Percentiles rank a stretch among this genome's conserved stretches.
These are phyloP conservation scores for Fraxinus anomala DNA, from an alignment of 257 asterid genomes.

Conservation along the genomic window DNA sequence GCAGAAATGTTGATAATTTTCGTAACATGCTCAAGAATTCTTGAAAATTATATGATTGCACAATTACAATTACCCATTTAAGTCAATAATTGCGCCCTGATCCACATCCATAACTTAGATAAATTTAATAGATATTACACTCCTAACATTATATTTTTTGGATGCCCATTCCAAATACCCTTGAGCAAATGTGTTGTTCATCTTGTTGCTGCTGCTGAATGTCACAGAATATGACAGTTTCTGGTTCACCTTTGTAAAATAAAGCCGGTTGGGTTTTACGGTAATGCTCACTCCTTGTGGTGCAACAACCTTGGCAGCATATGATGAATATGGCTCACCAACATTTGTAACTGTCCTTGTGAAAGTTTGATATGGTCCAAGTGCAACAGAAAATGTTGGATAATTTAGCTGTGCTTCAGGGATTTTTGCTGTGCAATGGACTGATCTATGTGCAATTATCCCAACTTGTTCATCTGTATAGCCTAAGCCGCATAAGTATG, in stretches of 20 bases:
- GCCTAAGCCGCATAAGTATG: constrained; percentile 37
- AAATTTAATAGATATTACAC: constrained; percentile 33
- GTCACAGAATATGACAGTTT: constrained; percentile 33
- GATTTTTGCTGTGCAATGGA: constrained; percentile 26
- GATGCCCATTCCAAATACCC: constrained; percentile 46
- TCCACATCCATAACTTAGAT: constrained; percentile 7
- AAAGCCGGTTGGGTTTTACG: constrained; percentile 32
- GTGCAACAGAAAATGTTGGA: constrained; percentile 37
- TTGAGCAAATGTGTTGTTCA: constrained; percentile 22
- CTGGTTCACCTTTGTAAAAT: constrained; percentile 34
- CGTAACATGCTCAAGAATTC: neutral
- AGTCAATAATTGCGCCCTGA: neutral
- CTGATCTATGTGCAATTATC: constrained; percentile 14
- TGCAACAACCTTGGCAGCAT: constrained; percentile 23
- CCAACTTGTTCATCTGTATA: constrained; percentile 37
- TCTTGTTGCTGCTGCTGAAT: constrained; percentile 11
- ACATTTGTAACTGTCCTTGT: constrained; percentile 46
- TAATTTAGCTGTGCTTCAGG: constrained; percentile 44
- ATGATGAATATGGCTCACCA: constrained; percentile 38
- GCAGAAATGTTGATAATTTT: neutral
- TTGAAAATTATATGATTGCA: neutral
- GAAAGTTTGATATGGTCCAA: constrained; percentile 33
- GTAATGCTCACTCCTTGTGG: constrained; percentile 35
- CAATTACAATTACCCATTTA: neutral
- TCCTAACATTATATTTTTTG: constrained; percentile 32